Evolutionary conservation across 1,284 basidiomycete genomes (phyloP), one percentile per base, ranked within the genome.

Genomic region (Rhodofomes roseus): DNA sequence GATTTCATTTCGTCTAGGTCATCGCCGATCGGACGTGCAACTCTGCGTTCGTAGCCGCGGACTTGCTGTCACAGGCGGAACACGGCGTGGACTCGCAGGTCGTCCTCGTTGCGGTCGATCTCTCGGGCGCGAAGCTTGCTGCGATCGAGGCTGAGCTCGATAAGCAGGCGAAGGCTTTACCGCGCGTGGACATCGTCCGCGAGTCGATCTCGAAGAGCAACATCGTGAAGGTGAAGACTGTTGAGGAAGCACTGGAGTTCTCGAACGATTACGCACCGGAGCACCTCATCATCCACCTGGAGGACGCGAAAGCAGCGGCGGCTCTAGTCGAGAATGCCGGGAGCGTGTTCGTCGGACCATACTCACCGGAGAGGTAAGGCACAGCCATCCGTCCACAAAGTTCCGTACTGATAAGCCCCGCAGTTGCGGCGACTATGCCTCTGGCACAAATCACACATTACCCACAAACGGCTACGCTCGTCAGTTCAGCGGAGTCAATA

Each of bases 61-160:
- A 99, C 73, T 84, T 99, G 25, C 83, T 99, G 27, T 96, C 94
- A 4, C 97, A 99, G 79, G 97, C 97, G 16, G 95, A 99, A 74
- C 97, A 99, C 73, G 97, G 97, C 43, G 85, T 95, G 36, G 97
- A 99, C 77, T 98, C 96, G 9, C 96, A 99, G 74, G 97, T 99
- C 57, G 93, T 99, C 51, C 84, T 99, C 55, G 89, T 99, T 57
- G 85, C 88, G 14, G 86, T 98, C 62, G 77, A 81, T 65, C 83
- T 98, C 31, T 75, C 86, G 1, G 70, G 80, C 9, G 79, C 80
- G 3, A 81, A 84, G 63, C 77, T 99, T 20, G 78, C 78, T 18
- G 82, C 81, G 27, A 93, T 99, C 65, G 95, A 98, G 75, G 72
- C 76, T 34, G 91, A 96, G 74, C 86, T 99, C 37, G 95, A 98